Conservation (phyloP, 116 monocot species). For the Posidonia oceanica region DNA sequence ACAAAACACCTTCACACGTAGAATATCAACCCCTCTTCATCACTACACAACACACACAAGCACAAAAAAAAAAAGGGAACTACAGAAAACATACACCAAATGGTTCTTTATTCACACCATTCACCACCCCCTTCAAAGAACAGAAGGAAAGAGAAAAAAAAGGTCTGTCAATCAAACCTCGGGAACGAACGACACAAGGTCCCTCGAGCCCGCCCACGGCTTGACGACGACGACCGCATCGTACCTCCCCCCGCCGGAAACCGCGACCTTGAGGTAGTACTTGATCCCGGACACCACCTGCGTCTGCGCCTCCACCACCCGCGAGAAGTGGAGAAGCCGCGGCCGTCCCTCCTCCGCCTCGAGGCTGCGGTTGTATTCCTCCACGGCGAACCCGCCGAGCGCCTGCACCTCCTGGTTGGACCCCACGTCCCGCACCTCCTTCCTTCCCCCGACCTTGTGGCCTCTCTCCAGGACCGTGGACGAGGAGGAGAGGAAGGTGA, state of each 20-base stretch:
- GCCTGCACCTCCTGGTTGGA: constrained; percentile 16
- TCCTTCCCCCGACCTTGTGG: constrained; percentile 10
- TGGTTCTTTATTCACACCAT: too few relatives aligned
- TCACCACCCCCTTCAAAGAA: too few relatives aligned
- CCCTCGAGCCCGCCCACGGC: constrained; percentile 2
- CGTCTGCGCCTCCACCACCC: constrained; percentile 28
- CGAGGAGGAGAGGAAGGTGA: too few relatives aligned
- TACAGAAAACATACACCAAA: too few relatives aligned
- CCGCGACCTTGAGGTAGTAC: constrained; percentile 26
- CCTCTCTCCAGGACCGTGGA: neutral
- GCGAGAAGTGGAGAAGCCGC: constrained; percentile 10
- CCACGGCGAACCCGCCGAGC: constrained; percentile 20
- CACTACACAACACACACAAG: too few relatives aligned
- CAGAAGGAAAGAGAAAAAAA: neutral
- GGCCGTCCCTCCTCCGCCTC: neutral
- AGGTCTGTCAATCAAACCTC: neutral
- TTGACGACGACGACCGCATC: constrained; percentile 8
- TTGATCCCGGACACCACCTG: constrained; percentile 46
- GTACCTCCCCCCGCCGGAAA: neutral
- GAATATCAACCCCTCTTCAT: too few relatives aligned
- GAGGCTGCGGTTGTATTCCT: constrained; percentile 15
- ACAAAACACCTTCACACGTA: too few relatives aligned
- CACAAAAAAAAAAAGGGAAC: too few relatives aligned
- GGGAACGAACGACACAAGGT: constrained; percentile 5
- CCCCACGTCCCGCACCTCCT: constrained; percentile 16